A percentile compares a stretch with the other conserved stretches of the same genome.
Conservation (phyloP, 176 grass and related monocot genomes). For the Otatea glauca region DNA sequence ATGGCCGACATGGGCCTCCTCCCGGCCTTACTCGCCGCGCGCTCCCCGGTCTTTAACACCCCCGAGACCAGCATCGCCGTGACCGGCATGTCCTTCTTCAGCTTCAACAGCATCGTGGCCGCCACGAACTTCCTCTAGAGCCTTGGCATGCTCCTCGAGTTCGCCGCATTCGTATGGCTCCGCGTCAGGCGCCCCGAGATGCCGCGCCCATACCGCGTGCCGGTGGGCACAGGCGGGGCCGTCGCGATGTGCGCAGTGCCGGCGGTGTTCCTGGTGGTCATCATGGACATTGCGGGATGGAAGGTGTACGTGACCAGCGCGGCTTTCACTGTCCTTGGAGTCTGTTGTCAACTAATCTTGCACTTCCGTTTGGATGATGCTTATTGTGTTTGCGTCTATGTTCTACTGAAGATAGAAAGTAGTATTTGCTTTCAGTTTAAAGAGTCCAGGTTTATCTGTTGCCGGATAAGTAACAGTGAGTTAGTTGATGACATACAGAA, state of each 20-base stretch:
- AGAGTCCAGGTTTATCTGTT: too few relatives aligned
- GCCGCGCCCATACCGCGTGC: constrained; percentile 55
- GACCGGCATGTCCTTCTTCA: constrained; percentile 50
- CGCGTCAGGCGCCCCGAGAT: constrained; percentile 38
- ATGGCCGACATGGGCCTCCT: constrained; percentile 61
- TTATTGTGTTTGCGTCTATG: too few relatives aligned
- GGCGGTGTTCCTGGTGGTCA: constrained; percentile 42
- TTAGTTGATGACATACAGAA: too few relatives aligned
- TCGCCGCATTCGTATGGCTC: constrained; percentile 53
- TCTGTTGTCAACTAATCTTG: too few relatives aligned
- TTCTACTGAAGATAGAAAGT: too few relatives aligned
- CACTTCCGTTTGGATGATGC: too few relatives aligned
- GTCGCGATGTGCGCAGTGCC: constrained; percentile 50
- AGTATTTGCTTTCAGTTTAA: too few relatives aligned
- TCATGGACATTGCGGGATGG: constrained; percentile 47
- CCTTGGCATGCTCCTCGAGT: constrained; percentile 54
- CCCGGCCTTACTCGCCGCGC: constrained; percentile 32
- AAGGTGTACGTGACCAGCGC: constrained; percentile 46
- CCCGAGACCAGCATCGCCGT: constrained; percentile 46
- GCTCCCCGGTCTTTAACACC: constrained; percentile 37
- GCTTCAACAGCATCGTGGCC: constrained; percentile 52
- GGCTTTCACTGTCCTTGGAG: constrained; percentile 16
- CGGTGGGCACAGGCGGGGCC: constrained; percentile 23
- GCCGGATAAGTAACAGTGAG: too few relatives aligned
- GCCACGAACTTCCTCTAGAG: constrained; percentile 56